These are phyloP conservation scores for Globisporangium apiculatum DNA, from an alignment of 352 stramenopile species.

Conservation along the genomic window DNA sequence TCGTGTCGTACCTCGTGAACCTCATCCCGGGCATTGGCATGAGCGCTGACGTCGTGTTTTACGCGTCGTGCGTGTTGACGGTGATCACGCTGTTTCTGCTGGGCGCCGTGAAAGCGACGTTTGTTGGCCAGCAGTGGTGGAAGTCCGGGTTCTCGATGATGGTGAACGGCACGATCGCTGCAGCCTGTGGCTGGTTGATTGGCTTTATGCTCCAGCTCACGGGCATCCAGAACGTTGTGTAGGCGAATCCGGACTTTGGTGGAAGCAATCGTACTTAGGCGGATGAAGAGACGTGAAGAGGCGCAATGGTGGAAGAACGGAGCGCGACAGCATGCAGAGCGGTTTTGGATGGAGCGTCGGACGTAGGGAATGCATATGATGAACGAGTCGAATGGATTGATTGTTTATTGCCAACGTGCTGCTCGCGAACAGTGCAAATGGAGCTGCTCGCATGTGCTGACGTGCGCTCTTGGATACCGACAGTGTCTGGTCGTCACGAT, in stretches of 20 bases:
- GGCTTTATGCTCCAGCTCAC: constrained; percentile 77
- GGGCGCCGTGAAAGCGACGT: constrained; percentile 88
- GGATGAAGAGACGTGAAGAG: no score
- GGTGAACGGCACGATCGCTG: constrained; percentile 67
- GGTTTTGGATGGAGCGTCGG: no score
- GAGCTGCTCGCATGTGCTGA: no score
- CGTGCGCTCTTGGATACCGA: not conserved
- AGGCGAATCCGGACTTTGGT: constrained; percentile 9
- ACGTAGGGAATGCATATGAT: no score
- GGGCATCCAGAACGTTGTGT: constrained; percentile 67
- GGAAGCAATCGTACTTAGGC: no score
- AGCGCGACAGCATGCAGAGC: no score
- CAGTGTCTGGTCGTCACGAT: no score
- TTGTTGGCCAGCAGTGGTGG: constrained; percentile 76
- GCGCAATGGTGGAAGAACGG: no score
- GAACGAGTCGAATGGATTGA: no score
- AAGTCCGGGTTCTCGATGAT: constrained; percentile 63
- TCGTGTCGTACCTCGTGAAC: constrained; percentile 92
- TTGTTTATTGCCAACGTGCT: no score
- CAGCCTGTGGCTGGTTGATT: constrained; percentile 73
- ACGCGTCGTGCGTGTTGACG: constrained; percentile 91
- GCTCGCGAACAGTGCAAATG: no score
- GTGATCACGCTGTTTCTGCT: constrained; percentile 92
- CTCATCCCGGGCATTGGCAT: constrained; percentile 65
- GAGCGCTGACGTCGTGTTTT: constrained; percentile 64